Evolutionary conservation across 2,329 filamentous ascomycete genomes (phyloP), one percentile per base, ranked within the genome.

Genomic region (Fusarium vanettenii): DNA sequence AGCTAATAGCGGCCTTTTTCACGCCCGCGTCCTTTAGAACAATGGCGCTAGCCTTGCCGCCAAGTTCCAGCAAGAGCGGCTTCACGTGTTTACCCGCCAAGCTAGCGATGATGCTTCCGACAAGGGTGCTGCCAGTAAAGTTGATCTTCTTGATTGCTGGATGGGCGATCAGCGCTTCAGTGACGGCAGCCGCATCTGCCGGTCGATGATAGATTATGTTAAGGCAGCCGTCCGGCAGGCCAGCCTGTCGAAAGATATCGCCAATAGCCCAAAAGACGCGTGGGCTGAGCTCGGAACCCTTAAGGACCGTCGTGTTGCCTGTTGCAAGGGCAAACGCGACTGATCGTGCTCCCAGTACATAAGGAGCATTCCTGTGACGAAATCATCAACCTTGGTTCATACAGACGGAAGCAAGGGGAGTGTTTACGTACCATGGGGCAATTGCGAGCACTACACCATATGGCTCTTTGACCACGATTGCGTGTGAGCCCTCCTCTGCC

Each of bases 361-460:
- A 59, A 9, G 37, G 57, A 45, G 57, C 57, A 45, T 43, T 60
- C 37, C 57, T 60, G 25, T 29, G 25, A n/a, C 57, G 37, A 39
- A 60, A 29, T n/a, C 35, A 39, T 39, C 56, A 39, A 18, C 13
- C 52, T 56, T 35, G 52, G 29, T 35, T 18, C 13, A 35, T 25
- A 56, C 18, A 22, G 52, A 56, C 31, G 20, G 52, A 35, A n/a
- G 52, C 18, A 56, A 37, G 31, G 31, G 2, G 29, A 35, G 52
- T 56, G 16, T 35, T 35, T 20, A 73, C 83, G 78, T 85, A 94
- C 94, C 94, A 97, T 5, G 94, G 93, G 4, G 92, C 93, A 80
- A 97, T 94, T 4, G 90, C 92, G 35, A 96, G 85, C n/a, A 95
- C 87, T 7, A 96, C 94, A 1, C 94, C 94, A 76, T 90, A 91